Evolutionary conservation across 441 rosid genomes (phyloP), one percentile per base, ranked within the genome.

Genomic region (Mallotus japonicus): DNA sequence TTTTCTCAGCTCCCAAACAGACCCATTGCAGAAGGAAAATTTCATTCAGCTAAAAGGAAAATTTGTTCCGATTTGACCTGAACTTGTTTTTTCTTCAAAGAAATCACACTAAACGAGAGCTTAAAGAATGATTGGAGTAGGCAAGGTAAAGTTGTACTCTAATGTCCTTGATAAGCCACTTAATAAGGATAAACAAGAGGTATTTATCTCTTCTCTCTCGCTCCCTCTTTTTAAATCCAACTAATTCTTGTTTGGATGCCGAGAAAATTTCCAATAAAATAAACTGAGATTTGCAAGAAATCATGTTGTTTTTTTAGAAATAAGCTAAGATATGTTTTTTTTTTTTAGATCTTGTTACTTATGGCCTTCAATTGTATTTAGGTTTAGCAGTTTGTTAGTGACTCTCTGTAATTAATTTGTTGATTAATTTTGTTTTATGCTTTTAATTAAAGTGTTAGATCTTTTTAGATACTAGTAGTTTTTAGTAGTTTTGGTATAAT

Each of bases 171-270:
- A 95, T 68, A 95, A 87, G 77, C 97, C 99, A 58, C 97, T 95
- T 71, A 85, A 90, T 85, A 95, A 91, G 88, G 97, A 98, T 86
- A 95, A 95, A 75, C 99, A 91, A 84, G 98, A 93, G 96, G 98
- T 90, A 69, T 7, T 7, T 44, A 44, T 44, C 49, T 17, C 61
- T n/a, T 47, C 28, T 47, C 34, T 65, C 5, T 19, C 1, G 6
- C 12, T 6, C 28, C n/a, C n/a, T 56, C 28, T 44, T 50, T 49
- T 40, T 15, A 16, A 42, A 4, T 63, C 22, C 50, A 24, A 61
- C 1, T 22, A 46, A 24, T 9, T n/a, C 53, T 56, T 67, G 47
- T 68, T 59, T 77, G 59, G 42, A 46, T 54, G 6, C 40, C 22
- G 65, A 61, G 61, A 69, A 57, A 32, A 37, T 65, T 7, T 15